Evolutionary conservation across 2,329 filamentous ascomycete species (phyloP), one percentile per base, ranked within the genome.

Genomic region (Xylaria sp.): DNA sequence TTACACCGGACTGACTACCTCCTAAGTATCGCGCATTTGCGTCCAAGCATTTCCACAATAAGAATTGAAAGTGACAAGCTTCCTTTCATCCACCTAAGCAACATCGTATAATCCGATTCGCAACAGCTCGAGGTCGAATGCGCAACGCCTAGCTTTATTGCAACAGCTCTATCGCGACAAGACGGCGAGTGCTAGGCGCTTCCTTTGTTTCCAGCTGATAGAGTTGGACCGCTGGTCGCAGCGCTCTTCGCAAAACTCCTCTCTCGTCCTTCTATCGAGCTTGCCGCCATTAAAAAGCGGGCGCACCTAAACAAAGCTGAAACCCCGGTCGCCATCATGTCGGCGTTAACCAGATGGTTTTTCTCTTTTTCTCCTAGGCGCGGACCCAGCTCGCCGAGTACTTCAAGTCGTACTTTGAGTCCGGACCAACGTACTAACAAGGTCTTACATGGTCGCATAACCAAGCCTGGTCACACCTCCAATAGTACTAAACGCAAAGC

Each of bases 401-500:
- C 16, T 21, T 37, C 35, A 37, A 40, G 44, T 44, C 12, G 21
- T 21, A 25, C 63, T n/a, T 63, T 57, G 10, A 59, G 35, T 25
- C 29, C 51, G 51, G 63, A 47, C 16, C 65, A 35, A 9, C 44
- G 63, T 23, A 53, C 18, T 40, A 55, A 68, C 35, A 72, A 64
- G 59, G 60, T 75, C 63, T 64, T 75, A 47, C 40, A 63, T 44
- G 72, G 75, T 40, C 74, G 72, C n/a, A 65, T 75, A 51, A 69
- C 72, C 37, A 75, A 76, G 51, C 57, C 29, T 35, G 12, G 23
- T 21, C 57, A 37, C 18, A 55, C 60, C 21, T 25, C 60, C 18
- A 21, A 48, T 2, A 1, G 29, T 16, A 29, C 16, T 2, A 65
- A 57, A 32, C 9, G 23, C 16, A 25, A 42, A 51, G n/a, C n/a